Conservation (phyloP, 2,329 filamentous ascomycete genomes). For the Leptographium flavum region DNA sequence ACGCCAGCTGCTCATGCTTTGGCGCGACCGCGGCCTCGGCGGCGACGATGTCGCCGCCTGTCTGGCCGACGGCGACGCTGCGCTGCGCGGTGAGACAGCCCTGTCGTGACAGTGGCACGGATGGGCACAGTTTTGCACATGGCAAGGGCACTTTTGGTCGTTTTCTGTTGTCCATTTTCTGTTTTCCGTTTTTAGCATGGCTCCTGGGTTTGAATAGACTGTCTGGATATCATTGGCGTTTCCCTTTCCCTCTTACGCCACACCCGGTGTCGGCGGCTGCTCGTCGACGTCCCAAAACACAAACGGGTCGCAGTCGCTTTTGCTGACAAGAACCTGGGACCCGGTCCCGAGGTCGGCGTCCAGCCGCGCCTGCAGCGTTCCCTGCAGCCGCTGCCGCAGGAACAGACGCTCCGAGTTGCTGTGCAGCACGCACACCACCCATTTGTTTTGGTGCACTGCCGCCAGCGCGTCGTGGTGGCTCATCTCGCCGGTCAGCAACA, state of each 20-base stretch:
- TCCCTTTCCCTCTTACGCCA: background rate
- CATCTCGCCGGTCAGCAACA: constrained; percentile 86
- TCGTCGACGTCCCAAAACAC: constrained; percentile 47
- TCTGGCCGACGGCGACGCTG: constrained; percentile 40
- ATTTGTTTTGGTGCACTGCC: constrained; percentile 69
- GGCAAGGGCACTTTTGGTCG: background rate
- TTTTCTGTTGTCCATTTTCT: background rate
- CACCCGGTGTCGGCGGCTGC: background rate
- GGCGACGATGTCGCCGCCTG: constrained; percentile 36
- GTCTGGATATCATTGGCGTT: too few species aligned
- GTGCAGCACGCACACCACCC: constrained; percentile 77
- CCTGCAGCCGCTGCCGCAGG: constrained; percentile 54
- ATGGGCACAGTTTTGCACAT: background rate
- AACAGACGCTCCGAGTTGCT: constrained; percentile 87
- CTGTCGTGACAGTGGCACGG: background rate
- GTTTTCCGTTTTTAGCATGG: background rate
- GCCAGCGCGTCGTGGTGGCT: constrained; percentile 83
- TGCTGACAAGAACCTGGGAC: constrained; percentile 59
- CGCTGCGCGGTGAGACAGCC: constrained; percentile 17
- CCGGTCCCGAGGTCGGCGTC: constrained; percentile 27
- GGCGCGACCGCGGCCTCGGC: constrained; percentile 40
- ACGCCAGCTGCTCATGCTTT: constrained; percentile 32
- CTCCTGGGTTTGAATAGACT: too few species aligned
- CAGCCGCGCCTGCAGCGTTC: constrained; percentile 47
- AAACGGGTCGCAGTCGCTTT: constrained; percentile 77